Evolutionary conservation across 2,329 filamentous ascomycete genomes (phyloP).

Genomic region (Alternaria brassicae): DNA sequence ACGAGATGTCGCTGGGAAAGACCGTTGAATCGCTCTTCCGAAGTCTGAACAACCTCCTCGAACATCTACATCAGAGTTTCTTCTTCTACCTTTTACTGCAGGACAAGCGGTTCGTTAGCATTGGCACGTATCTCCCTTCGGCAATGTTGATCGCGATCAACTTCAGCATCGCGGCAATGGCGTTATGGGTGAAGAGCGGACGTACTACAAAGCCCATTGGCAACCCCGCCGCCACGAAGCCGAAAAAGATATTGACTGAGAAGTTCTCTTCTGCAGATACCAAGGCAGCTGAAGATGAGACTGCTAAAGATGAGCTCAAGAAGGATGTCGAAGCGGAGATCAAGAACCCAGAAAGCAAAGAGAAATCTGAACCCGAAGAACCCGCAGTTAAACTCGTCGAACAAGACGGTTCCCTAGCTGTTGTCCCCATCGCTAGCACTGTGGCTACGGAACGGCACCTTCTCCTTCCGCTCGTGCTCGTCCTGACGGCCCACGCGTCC

Average conservation of each 20-base stretch:
- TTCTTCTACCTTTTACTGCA: slow-evolving; percentile 98
- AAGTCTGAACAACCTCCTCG: slow-evolving; percentile 93
- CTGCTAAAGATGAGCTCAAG: neutral
- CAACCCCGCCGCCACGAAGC: slow-evolving; percentile 37
- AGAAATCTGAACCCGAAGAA: slow-evolving; percentile 17
- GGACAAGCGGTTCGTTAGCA: slow-evolving; percentile 91
- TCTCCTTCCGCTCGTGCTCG: slow-evolving; percentile 75
- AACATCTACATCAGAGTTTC: slow-evolving; percentile 98
- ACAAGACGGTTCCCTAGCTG: slow-evolving; percentile 43
- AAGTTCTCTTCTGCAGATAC: slow-evolving; percentile 60
- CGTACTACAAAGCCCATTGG: slow-evolving; percentile 28
- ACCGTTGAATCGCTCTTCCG: slow-evolving; percentile 89
- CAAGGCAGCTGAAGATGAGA: neutral
- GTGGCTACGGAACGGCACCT: slow-evolving; percentile 67
- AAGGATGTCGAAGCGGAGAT: neutral
- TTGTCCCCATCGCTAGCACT: slow-evolving; percentile 51
- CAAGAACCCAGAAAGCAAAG: slow-evolving; percentile 43
- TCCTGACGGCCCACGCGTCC: slow-evolving; percentile 75
- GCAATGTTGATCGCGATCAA: slow-evolving; percentile 97
- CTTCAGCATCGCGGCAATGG: slow-evolving; percentile 94
- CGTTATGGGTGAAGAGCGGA: slow-evolving; percentile 91
- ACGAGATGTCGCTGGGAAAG: slow-evolving; percentile 94
- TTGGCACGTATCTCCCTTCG: slow-evolving; percentile 94
- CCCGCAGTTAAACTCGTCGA: slow-evolving; percentile 40
- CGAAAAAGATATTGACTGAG: slow-evolving; percentile 50